Evolutionary conservation across 257 asterid species (phyloP).

Genomic region (Prunella vulgaris): DNA sequence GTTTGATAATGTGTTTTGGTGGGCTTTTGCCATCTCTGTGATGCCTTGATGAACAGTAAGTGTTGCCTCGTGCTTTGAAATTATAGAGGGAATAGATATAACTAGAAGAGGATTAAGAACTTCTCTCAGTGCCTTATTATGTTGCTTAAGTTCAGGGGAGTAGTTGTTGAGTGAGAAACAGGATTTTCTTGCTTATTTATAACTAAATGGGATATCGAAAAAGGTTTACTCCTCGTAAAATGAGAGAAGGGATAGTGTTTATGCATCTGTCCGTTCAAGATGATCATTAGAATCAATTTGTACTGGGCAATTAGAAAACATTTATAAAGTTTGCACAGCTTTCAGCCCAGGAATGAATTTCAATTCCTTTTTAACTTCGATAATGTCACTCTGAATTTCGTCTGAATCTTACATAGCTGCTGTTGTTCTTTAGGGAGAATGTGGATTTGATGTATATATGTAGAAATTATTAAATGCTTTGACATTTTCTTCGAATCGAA

Average conservation of each 20-base stretch:
- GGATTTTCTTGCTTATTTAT: not conserved
- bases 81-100: not conserved
- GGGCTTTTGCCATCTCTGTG: not conserved
- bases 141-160: conserved; percentile 3
- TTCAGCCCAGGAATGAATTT: not conserved
- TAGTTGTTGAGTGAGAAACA: conserved; percentile 1
- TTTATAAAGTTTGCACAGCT: not conserved
- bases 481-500: not conserved
- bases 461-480: not conserved
- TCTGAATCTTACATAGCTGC: not conserved
- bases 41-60: not conserved
- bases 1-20: too few relatives aligned
- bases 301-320: not conserved
- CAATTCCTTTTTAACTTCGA: not conserved
- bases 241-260: not conserved
- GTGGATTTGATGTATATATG: not conserved
- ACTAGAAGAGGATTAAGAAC: not conserved
- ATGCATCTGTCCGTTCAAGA: not conserved
- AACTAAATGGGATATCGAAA: not conserved
- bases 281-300: conserved; percentile 1
- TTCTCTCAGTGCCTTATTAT: not conserved
- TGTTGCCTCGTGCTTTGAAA: not conserved
- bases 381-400: not conserved
- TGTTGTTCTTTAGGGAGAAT: not conserved
- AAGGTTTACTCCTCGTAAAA: not conserved